Evolutionary conservation across 345 rosid genomes (phyloP).

Genomic region (Murraya paniculata): DNA sequence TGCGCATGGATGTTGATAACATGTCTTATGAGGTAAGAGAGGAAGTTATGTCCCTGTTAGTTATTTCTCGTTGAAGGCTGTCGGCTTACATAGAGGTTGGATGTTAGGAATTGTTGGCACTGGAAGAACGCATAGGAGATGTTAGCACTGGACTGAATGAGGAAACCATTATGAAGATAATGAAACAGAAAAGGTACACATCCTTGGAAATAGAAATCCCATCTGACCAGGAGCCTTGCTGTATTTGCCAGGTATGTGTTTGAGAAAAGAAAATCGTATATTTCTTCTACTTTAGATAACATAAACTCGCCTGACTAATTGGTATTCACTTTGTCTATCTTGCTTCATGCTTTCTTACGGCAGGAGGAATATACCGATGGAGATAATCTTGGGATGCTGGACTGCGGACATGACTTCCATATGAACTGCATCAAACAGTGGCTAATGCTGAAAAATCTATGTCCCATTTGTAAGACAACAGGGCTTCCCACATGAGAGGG

Average conservation of each 20-base stretch:
- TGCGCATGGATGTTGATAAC: slow-evolving; percentile 96
- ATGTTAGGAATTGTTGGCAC: slow-evolving; percentile 78
- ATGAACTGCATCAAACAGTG: slow-evolving; percentile 75
- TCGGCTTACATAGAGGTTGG: slow-evolving; percentile 7
- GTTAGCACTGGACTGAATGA: slow-evolving; percentile 81
- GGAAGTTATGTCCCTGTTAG: not conserved
- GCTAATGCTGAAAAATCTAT: slow-evolving; percentile 77
- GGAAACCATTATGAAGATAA: slow-evolving; percentile 52
- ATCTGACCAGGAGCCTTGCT: slow-evolving; percentile 73
- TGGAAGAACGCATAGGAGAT: slow-evolving; percentile 86
- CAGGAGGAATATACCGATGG: slow-evolving; percentile 83
- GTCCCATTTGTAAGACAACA: slow-evolving; percentile 83
- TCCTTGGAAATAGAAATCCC: slow-evolving; percentile 22
- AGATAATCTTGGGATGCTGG: slow-evolving; percentile 68
- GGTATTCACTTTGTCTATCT: not conserved
- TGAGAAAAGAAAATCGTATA: not conserved
- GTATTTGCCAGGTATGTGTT: slow-evolving; percentile 73
- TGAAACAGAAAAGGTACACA: slow-evolving; percentile 49
- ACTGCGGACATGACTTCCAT: slow-evolving; percentile 86
- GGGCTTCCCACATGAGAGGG: slow-evolving; percentile 44
- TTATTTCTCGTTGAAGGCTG: not conserved
- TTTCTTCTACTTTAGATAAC: not conserved
- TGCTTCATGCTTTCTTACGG: slow-evolving; percentile 4
- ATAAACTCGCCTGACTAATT: not conserved
- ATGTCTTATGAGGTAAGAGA: slow-evolving; percentile 89